These are phyloP conservation scores for Phyllosticta paracitricarpa DNA, from an alignment of 2,329 filamentous ascomycete species.

Conservation along the genomic window DNA sequence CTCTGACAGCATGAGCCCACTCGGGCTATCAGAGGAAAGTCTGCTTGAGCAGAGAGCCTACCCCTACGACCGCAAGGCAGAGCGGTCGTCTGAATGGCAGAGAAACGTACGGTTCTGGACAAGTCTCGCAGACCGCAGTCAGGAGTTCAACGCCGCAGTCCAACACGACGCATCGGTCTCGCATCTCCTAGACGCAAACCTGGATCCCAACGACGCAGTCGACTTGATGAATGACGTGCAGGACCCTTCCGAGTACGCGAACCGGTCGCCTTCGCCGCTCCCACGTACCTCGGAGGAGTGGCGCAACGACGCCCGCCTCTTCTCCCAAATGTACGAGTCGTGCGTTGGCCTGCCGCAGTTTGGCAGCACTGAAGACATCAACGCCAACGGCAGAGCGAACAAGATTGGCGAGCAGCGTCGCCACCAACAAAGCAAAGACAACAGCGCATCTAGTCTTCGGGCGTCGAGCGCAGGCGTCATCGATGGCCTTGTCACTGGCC, in stretches of 20 bases:
- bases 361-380: neutral
- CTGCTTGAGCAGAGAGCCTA: neutral
- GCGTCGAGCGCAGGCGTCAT: neutral
- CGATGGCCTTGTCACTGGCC: neutral
- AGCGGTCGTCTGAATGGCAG: constrained; percentile 5
- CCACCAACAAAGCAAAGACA: neutral
- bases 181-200: neutral
- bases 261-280: neutral
- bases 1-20: neutral
- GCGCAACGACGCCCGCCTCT: constrained; percentile 18
- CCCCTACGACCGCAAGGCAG: neutral
- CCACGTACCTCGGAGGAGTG: constrained; percentile 4
- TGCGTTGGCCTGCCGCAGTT: constrained; percentile 16
- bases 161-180: neutral
- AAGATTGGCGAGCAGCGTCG: neutral
- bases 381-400: neutral
- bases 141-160: neutral
- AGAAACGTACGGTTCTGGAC: constrained; percentile 1
- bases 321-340: constrained; percentile 27
- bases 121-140: neutral
- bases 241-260: neutral
- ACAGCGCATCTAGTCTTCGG: neutral
- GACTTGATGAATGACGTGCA: neutral
- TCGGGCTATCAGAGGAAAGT: neutral
- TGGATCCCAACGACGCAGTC: neutral